Evolutionary conservation across 148 eudicot genomes (phyloP), one percentile per base, ranked within the genome.

Genomic region (Gaultheria prostrata): DNA sequence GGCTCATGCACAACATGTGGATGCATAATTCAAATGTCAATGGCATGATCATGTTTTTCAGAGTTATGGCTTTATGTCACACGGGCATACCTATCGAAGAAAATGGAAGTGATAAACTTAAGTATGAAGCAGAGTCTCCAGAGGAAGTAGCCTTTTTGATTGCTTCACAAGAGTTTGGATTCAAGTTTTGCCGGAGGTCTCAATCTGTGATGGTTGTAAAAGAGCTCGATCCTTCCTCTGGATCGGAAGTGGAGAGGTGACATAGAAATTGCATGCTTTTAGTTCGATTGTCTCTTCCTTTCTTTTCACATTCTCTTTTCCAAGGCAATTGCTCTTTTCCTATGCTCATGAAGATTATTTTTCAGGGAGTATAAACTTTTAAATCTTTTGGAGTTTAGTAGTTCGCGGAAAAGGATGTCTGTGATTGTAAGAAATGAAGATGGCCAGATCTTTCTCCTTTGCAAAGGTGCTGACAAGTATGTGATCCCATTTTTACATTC

Each of bases 401-500:
- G 91, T 82, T 79, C 88, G 17, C 79, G 91, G 71, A 89, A 89
- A 81, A 89, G 88, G 79, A 89, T 89, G 91, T 85, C 89, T 30
- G 91, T 89, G 63, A 89, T 89, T 39, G 91, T 89, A 57, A 84
- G 87, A 69, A 81, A 89, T 82, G 89, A 82, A 82, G 82, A 79
- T 69, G 91, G 89, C 2, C 84, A 89, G 46, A 84, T 87, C 54
- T 79, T 89, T 56, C 88, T 89, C 32, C 76, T 89, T 0, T 89
- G 91, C 84, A 89, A 89, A 87, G 91, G 91, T 12, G 91, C 89
- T 75, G 91, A 89, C 83, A 86, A 87, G 91, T 89, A 89, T 35
- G 86, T 82, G 12, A 54, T 82, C 35, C 1, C 70, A 39, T 39
- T 39, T 39, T 39, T 39, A 39, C 43, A 39, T 39, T 39, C 43